These are phyloP conservation scores for Colletotrichum filicis DNA, from an alignment of 2,329 filamentous ascomycete species.

Conservation along the genomic window DNA sequence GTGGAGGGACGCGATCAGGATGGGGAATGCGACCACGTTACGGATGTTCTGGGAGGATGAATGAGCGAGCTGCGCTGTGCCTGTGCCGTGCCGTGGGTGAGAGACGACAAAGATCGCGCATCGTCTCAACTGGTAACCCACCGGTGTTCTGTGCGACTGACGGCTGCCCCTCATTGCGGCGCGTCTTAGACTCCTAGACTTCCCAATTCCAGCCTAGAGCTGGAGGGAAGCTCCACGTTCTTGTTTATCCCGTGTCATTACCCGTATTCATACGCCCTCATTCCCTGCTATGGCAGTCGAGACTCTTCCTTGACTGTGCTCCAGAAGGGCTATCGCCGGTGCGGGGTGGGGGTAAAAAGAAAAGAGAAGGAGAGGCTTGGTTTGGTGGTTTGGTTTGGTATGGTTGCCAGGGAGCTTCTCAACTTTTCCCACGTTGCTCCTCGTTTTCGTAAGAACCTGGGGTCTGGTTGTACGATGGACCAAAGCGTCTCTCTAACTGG, in stretches of 20 bases:
- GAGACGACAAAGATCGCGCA: background rate
- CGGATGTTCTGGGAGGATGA: background rate
- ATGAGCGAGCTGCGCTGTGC: background rate
- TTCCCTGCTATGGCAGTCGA: slow-evolving; percentile 14
- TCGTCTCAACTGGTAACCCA: background rate
- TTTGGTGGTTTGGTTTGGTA: background rate
- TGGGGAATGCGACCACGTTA: slow-evolving; percentile 1
- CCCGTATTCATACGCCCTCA: slow-evolving; percentile 2
- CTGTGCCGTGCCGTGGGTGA: background rate
- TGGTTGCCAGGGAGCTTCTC: slow-evolving; percentile 9
- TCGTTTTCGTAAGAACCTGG: background rate
- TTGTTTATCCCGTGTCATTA: slow-evolving; percentile 13
- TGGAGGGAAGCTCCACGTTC: slow-evolving; percentile 1
- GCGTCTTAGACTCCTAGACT: slow-evolving; percentile 3
- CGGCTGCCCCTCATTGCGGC: slow-evolving; percentile 24
- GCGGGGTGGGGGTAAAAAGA: background rate
- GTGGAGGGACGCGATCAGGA: slow-evolving; percentile 7
- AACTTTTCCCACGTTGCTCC: slow-evolving; percentile 3
- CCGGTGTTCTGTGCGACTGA: background rate
- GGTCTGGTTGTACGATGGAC: background rate
- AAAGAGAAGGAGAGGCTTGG: background rate
- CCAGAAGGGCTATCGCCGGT: slow-evolving; percentile 9
- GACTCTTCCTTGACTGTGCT: background rate
- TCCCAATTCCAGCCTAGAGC: background rate
- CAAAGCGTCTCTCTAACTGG: background rate